A percentile compares a stretch with the other conserved stretches of the same genome.
Conservation (phyloP, 208 protist genomes). For the Trypanosoma scelopori region DNA sequence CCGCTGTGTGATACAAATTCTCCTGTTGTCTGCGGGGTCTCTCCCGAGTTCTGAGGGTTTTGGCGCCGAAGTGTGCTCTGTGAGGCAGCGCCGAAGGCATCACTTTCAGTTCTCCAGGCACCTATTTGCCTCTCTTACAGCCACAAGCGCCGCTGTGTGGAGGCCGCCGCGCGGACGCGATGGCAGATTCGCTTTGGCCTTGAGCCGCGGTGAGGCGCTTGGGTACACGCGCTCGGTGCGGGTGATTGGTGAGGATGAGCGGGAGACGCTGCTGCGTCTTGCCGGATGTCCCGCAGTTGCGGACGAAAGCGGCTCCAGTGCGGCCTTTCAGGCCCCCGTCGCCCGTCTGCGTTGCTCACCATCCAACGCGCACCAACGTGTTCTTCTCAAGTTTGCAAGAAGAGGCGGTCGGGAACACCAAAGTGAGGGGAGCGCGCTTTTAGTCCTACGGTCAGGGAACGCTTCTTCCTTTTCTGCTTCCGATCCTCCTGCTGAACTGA, state of each 20-base stretch:
- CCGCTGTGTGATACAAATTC: slow-evolving; percentile 23
- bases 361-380: slow-evolving; percentile 41
- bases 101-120: slow-evolving; percentile 35
- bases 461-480: too few relatives aligned
- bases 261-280: slow-evolving; percentile 45
- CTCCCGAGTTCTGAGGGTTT: neutral
- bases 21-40: slow-evolving; percentile 6
- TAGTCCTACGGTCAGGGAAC: slow-evolving; percentile 22
- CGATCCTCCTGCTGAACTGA: slow-evolving; percentile 16
- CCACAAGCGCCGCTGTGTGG: neutral
- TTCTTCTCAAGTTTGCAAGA: slow-evolving; percentile 34
- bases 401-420: slow-evolving; percentile 25
- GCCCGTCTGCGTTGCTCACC: slow-evolving; percentile 23
- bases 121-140: slow-evolving; percentile 23
- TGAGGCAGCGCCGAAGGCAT: neutral
- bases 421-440: slow-evolving; percentile 28
- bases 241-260: slow-evolving; percentile 45
- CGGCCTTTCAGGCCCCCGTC: slow-evolving; percentile 1
- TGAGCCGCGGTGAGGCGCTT: slow-evolving; percentile 4
- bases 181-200: neutral
- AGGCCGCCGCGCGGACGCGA: neutral
- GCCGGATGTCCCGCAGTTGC: slow-evolving; percentile 47
- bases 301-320: slow-evolving; percentile 29
- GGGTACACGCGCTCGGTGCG: slow-evolving; percentile 28
- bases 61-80: too few relatives aligned